Conservation (phyloP, 495 filamentous ascomycete genomes). For the Geopyxis carbonaria region DNA sequence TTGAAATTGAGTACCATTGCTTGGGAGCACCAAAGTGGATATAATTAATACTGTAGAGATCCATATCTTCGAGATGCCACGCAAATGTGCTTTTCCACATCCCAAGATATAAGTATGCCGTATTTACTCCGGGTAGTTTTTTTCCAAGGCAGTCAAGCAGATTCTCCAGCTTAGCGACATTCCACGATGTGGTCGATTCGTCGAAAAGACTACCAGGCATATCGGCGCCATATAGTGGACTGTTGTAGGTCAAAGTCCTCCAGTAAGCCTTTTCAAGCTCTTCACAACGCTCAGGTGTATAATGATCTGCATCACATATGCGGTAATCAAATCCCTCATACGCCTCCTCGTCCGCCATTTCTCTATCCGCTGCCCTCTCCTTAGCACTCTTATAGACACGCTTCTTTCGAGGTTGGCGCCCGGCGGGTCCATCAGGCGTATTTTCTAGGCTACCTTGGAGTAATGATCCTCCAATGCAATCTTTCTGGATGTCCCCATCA, state of each 20-base stretch:
- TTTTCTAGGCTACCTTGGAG: conserved; percentile 33
- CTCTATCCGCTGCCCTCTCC: conserved; percentile 32
- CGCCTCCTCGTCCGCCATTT: conserved; percentile 35
- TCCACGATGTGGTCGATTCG: conserved; percentile 71
- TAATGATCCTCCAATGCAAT: conserved; percentile 29
- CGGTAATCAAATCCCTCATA: conserved; percentile 83
- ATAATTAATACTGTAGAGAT: conserved; percentile 99
- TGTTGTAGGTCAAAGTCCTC: conserved; percentile 87
- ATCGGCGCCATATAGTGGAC: conserved; percentile 89
- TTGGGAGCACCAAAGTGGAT: conserved; percentile 97
- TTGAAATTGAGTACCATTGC: conserved; percentile 98
- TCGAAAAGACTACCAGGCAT: conserved; percentile 94
- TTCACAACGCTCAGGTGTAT: conserved; percentile 74
- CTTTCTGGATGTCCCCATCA: too few relatives aligned
- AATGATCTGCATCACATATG: conserved; percentile 65
- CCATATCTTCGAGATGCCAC: conserved; percentile 97
- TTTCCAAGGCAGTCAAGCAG: conserved; percentile 85
- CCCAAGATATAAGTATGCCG: conserved; percentile 91
- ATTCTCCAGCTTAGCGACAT: conserved; percentile 84
- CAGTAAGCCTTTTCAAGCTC: conserved; percentile 89
- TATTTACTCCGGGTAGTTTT: conserved; percentile 93
- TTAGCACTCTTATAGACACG: conserved; percentile 28
- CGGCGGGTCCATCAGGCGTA: conserved; percentile 11
- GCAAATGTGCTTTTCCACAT: conserved; percentile 99
- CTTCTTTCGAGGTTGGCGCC: conserved; percentile 17